Evolutionary conservation across 495 filamentous ascomycete genomes (phyloP), one percentile per base, ranked within the genome.

Genomic region (Aspergillus homomorphus): DNA sequence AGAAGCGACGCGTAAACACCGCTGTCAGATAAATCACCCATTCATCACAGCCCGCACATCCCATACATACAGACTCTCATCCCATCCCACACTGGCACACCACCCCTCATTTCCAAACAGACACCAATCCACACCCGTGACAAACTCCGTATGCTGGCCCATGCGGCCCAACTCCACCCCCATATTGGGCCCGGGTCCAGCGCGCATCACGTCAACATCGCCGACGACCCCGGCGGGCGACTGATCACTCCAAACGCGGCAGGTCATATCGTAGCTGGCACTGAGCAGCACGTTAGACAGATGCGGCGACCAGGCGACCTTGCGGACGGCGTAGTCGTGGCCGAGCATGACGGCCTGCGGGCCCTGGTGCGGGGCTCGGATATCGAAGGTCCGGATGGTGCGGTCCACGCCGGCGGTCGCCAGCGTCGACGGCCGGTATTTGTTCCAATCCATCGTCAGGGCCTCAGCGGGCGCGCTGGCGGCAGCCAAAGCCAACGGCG

Each of bases 361-460:
- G 0, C 89, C 89, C n/a, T 80, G 82, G 6, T 77, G 70, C 10
- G 89, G 84, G 53, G 81, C 85, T 20, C 95, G 80, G 54, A 96
- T 84, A 66, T 98, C 94, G 67, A 96, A 96, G 7, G 87, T 91
- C 51, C 94, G 84, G 57, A 98, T 87, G 1, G 85, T 73, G 18
- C 85, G 82, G 67, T 98, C 95, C n/a, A 98, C 94, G 50, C 94
- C 94, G 0, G 82, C 94, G 0, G 89, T 88, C 0, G 95, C 95
- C 44, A 98, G 69, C 19, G 96, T 78, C 0, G 84, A 86, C 28
- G 89, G 83, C 1, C 88, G 85, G 69, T 98, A 98, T 69, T 98
- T 98, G 72, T 98, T 98, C 95, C 95, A 98, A 73, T 98, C 94
- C 69, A 97, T 94, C 2, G 93, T 97, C 16, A 98, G 82, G 26